Evolutionary conservation across 1,139 yeast species (phyloP).

Genomic region (Debaryomyces nepalensis): DNA sequence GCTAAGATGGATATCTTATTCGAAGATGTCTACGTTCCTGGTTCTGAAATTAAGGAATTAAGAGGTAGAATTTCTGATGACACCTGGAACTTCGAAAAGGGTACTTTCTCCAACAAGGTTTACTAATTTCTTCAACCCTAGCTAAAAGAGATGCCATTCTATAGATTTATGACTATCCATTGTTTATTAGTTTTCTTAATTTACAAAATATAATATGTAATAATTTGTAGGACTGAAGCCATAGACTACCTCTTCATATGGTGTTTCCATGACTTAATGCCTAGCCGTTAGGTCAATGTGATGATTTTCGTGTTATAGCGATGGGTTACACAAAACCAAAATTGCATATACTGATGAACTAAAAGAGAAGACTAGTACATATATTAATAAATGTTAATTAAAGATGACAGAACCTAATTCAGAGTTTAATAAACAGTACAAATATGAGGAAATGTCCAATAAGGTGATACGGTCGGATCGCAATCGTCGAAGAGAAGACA

Average conservation of each 20-base stretch:
- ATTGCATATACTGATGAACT: slow-evolving; percentile 4
- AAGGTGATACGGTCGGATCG: slow-evolving; percentile 69
- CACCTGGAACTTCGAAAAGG: slow-evolving; percentile 82
- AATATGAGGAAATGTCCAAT: slow-evolving; percentile 75
- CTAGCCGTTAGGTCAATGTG: too few relatives aligned
- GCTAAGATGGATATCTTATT: slow-evolving; percentile 92
- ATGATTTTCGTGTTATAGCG: too few relatives aligned
- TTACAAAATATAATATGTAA: slow-evolving; percentile 6
- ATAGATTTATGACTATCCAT: slow-evolving; percentile 9
- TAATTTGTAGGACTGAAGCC: not conserved
- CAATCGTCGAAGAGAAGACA: slow-evolving; percentile 40
- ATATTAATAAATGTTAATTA: not conserved
- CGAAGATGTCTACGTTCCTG: slow-evolving; percentile 96
- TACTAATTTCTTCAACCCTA: slow-evolving; percentile 32
- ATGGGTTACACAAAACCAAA: slow-evolving; percentile 11
- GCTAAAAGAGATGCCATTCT: slow-evolving; percentile 5
- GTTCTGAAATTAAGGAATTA: slow-evolving; percentile 87
- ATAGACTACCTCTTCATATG: too few relatives aligned
- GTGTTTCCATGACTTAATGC: too few relatives aligned
- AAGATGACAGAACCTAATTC: slow-evolving; percentile 15
- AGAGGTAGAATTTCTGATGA: slow-evolving; percentile 98
- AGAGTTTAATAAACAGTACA: slow-evolving; percentile 27
- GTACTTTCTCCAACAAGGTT: slow-evolving; percentile 64
- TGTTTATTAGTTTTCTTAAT: slow-evolving; percentile 7
- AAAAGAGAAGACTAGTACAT: not conserved